These are phyloP conservation scores for Helianthus tuberosus DNA, from an alignment of 129 eudicot species.

Conservation along the genomic window DNA sequence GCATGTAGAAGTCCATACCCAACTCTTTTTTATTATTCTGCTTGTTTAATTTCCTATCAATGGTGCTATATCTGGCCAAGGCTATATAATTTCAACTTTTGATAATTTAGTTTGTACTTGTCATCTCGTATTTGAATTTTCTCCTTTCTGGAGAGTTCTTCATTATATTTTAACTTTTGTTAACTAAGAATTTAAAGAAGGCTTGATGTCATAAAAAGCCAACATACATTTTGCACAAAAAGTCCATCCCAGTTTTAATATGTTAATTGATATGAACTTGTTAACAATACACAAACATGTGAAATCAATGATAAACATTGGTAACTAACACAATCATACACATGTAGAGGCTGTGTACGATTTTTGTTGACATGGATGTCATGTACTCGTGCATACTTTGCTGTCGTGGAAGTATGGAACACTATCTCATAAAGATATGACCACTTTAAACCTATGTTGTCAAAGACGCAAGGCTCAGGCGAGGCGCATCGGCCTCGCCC, in stretches of 20 bases:
- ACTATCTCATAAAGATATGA: no score
- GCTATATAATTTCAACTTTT: background rate
- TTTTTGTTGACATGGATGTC: background rate
- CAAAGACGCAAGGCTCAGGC: no score
- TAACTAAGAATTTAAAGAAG: background rate
- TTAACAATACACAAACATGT: background rate
- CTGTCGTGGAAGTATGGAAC: no score
- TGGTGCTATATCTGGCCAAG: background rate
- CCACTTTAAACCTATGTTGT: no score
- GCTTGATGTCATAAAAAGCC: background rate
- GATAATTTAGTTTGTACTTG: background rate
- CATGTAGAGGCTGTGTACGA: background rate
- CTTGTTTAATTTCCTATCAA: background rate
- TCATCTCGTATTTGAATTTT: background rate
- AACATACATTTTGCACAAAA: background rate
- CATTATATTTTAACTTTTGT: background rate
- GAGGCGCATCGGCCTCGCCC: no score
- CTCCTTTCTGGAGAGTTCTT: background rate
- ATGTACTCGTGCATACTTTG: background rate
- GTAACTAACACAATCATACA: background rate
- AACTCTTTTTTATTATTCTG: background rate
- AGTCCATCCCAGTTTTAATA: background rate
- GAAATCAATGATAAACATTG: background rate
- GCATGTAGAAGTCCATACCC: background rate
- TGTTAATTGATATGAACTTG: background rate